Evolutionary conservation across 192 early-diverging fungal genomes (phyloP), one percentile per base, ranked within the genome.

Genomic region (Physocladia obscura): DNA sequence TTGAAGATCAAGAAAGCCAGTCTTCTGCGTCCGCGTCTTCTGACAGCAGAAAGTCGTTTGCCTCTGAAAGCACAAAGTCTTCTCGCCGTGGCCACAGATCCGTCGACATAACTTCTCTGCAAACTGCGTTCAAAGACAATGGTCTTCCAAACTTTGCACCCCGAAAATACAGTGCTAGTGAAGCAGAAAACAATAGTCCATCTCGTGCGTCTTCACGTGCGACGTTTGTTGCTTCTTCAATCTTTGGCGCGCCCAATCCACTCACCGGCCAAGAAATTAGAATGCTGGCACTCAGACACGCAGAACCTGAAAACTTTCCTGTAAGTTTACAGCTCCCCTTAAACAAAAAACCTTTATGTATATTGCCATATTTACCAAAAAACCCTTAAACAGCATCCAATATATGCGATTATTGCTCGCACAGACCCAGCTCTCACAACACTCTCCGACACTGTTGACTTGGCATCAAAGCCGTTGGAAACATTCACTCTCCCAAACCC

Each of bases 391-490:
- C 52, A 68, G 65, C 83, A 38, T 11, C 70, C 71, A 22, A 62
- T 59, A 29, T 62, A 71, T 32, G 71, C 69, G 49, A 67, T 85
- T 36, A 82, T 85, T 29, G 80, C 81, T 11, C 71, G 69, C 37
- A 70, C 81, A 30, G 81, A 80, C 47, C 64, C 80, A 17, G 30
- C 58, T 37, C 49, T 73, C 8, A 75, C 73, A 15, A 36, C 49
- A 27, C 61, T 59, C 13, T 19, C 54, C 21, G 81, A 85, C 56
- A 73, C 76, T 37, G n/a, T 67, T 0, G 83, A 85, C 54, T 56
- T 82, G 55, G 76, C 74, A 34, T 72, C 80, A 8, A 54, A 72
- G 15, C 67, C 56, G 22, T 54, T 70, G 1, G 77, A 79, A 27
- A 77, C 75, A 17, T 79, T 74, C 59, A 78, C 79, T 38, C 49